Base-by-base conservation (phyloP, 768 basidiomycete genomes). In the Serendipita sp. region DNA sequence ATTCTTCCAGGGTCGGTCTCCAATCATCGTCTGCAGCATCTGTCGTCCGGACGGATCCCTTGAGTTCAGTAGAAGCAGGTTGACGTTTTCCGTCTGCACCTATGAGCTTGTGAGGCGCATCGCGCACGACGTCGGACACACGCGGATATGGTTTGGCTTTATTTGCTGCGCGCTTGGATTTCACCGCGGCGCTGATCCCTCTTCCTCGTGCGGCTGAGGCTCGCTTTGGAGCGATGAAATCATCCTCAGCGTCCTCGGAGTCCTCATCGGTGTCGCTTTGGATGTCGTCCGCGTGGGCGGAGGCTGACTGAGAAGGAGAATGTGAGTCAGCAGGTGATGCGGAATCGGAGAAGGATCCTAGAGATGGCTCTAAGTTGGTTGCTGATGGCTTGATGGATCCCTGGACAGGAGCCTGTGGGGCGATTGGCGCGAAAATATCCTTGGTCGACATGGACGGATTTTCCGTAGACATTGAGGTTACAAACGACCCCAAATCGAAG, bases 1-100 rank as follows among this genome's bases (percentile, higher is more conserved):
- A 96, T 67, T 93, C 92, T 68, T 96, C 95, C 0, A 92, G 87
- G 2, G 84, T 81, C 5, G 90, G 91, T 58, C 89, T 81, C 88
- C 89, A 91, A 69, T 92, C 88, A 37, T 86, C 86, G 15, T 84
- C 79, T 3, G 84, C 73, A 30, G 82, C 81, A 51, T 83, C 80
- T 8, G 10, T 30, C n/a, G 56, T 24, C 8, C 56, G 4, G 56
- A 60, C 56, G 3, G 56, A 60, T 32, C 56, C 56, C 30, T 60
- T 60, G 30, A 60, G 37, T n/a, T 60, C 56, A 5, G 56, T 60
- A 60, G 56, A 34, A 10, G 56, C 56, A n/a, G 56, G 56, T 30
- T 60, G 56, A 35, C 56, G 56, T 35, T 60, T 60, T 10, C 56
- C 37, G 34, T 60, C 56, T 24, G 37, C 37, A 32, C 18, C 48